These are phyloP conservation scores for Penicillium coffeae DNA, from an alignment of 495 filamentous ascomycete species.

Conservation along the genomic window DNA sequence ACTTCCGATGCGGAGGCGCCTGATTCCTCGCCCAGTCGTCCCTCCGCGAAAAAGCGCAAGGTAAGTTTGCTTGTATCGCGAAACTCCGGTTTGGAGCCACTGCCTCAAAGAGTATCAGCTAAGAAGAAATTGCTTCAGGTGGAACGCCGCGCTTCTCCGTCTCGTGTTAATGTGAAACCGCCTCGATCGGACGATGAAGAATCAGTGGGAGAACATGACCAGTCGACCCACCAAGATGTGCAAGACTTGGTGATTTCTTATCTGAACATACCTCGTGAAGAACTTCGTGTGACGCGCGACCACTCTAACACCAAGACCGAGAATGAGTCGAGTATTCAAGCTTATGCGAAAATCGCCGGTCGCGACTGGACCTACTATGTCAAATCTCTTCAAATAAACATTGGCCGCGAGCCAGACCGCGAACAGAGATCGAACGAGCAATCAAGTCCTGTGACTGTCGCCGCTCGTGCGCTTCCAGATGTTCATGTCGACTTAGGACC, in stretches of 20 bases:
- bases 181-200: conserved; percentile 38
- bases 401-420: conserved; percentile 74
- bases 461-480: conserved; percentile 41
- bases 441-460: conserved; percentile 43
- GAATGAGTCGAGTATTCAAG: conserved; percentile 68
- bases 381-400: conserved; percentile 71
- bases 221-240: conserved; percentile 56
- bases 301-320: conserved; percentile 71
- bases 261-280: conserved; percentile 55
- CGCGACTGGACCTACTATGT: conserved; percentile 95
- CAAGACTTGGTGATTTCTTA: conserved; percentile 70
- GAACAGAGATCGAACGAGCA: conserved; percentile 41
- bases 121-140: conserved; percentile 22
- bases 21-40: conserved; percentile 68
- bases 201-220: conserved; percentile 50
- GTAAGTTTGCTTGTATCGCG: conserved; percentile 36
- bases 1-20: conserved; percentile 50
- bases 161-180: conserved; percentile 22
- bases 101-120: not conserved
- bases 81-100: not conserved
- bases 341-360: conserved; percentile 91
- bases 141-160: conserved; percentile 31
- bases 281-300: conserved; percentile 66
- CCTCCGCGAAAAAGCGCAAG: conserved; percentile 72
- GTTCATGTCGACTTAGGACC: conserved; percentile 93